Base-by-base conservation (phyloP, 2,329 filamentous ascomycete species). In the Nemania sp. region DNA sequence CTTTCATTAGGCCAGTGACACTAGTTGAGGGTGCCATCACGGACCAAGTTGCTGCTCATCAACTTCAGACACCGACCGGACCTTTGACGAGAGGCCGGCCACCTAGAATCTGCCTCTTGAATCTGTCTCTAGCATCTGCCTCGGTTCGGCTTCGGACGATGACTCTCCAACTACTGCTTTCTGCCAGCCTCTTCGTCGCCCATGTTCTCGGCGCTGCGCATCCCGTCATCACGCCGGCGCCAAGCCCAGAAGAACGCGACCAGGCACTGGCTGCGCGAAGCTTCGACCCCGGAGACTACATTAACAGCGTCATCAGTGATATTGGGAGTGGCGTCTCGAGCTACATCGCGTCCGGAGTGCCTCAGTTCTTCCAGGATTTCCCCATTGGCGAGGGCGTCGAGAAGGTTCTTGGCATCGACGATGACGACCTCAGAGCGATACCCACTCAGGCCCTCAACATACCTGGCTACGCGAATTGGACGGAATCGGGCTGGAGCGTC, bases 381-480 rank as follows among this genome's bases (percentile, higher is more conserved):
- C 88, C 89, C 1, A 87, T 83, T 2, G 87, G 86, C 37, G 77
- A 77, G 42, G 76, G 78, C 6, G 89, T 91, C 1, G 74, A 83
- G 70, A 87, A 83, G 65, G 84, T 82, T 37, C 78, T 90, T 5
- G 85, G 83, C 1, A 78, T 91, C 35, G 78, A 80, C 54, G 81
- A 85, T 60, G 74, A 76, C 34, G 83, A 89, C 54, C 72, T 91
- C 39, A 80, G 76, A 49, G 86, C 88, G 2, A 77, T 81, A 57
- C 89, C 89, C 0, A 91, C 89, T 0, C 82, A 90, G 63, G 88
- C 90, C 4, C 75, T 92, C 62, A 92, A 91, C 65, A 72, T 92
- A 9, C 88, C 89, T 12, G 79, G 79, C 11, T 89, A 89, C 66
- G 90, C 81, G n/a, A 93, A 93, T 65, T 93, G 88, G 86, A 92